Percentiles rank a stretch among this genome's conserved stretches.
phyloP scores from a whole-genome alignment of 768 basidiomycete genomes.

The Paxillus involutus region DNA sequence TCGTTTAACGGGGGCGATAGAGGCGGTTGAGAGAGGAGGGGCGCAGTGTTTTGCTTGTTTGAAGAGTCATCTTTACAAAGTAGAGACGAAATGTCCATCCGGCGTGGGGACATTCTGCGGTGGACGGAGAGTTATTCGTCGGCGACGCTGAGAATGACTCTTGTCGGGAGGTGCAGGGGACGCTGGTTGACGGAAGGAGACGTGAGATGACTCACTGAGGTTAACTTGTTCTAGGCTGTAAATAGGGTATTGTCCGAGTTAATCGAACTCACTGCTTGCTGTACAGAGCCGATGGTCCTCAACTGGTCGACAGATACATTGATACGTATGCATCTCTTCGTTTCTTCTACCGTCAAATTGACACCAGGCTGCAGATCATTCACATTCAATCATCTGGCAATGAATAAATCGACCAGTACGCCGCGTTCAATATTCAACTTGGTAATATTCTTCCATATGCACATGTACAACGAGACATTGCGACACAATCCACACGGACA shows the following conservation, averaged over 20 bases:
- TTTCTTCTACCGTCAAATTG: no score
- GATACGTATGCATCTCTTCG: no score
- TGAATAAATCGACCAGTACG: no score
- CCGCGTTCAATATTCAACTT: background rate
- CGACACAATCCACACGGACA: constrained; percentile 66
- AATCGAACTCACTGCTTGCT: no score
- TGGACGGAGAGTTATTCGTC: constrained; percentile 8
- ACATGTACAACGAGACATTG: constrained; percentile 91
- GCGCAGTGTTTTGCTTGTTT: constrained; percentile 7
- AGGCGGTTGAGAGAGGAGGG: background rate
- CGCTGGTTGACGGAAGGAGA: background rate
- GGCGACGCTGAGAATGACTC: constrained; percentile 13
- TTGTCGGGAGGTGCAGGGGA: background rate
- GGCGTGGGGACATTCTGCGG: constrained; percentile 54
- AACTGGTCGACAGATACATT: no score
- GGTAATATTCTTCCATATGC: background rate
- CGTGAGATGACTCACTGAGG: background rate
- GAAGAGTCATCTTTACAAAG: constrained; percentile 54
- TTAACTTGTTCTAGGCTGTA: background rate
- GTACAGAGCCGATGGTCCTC: no score
- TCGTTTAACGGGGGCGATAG: constrained; percentile 12
- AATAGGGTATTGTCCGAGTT: background rate
- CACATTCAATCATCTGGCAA: no score
- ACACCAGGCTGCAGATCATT: no score
- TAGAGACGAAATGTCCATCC: constrained; percentile 76